Conservation (phyloP, 2,329 filamentous ascomycete species). For the Bipolaris zeicola region DNA sequence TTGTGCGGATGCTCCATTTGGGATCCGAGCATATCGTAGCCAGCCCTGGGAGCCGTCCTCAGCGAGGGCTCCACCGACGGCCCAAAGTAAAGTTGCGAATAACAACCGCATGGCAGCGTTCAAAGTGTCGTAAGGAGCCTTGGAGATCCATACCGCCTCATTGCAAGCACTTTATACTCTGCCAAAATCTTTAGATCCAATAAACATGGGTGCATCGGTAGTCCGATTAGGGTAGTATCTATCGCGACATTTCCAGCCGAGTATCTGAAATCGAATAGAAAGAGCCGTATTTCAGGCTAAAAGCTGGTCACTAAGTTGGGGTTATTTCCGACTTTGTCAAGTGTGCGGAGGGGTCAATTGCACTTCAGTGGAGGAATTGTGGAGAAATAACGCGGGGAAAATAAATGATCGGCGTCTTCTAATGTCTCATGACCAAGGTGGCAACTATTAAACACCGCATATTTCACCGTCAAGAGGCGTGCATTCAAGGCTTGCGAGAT, state of each 20-base stretch:
- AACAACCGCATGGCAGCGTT: slow-evolving; percentile 13
- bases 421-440: neutral
- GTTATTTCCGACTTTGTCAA: slow-evolving; percentile 1
- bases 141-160: neutral
- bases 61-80: slow-evolving; percentile 40
- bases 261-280: neutral
- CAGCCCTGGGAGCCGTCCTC: slow-evolving; percentile 68
- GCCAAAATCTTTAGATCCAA: neutral
- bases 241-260: slow-evolving; percentile 5
- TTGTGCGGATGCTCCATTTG: slow-evolving; percentile 46
- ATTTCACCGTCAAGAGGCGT: neutral
- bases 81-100: slow-evolving; percentile 3
- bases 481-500: neutral
- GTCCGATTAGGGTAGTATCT: slow-evolving; percentile 1
- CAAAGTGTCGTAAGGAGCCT: neutral
- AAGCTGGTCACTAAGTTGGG: neutral
- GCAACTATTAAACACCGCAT: neutral
- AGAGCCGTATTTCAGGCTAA: slow-evolving; percentile 20
- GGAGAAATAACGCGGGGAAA: slow-evolving; percentile 4
- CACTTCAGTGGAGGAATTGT: slow-evolving; percentile 4
- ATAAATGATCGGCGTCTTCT: slow-evolving; percentile 1
- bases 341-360: slow-evolving; percentile 9
- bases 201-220: slow-evolving; percentile 6
- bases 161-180: slow-evolving; percentile 8
- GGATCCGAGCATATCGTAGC: slow-evolving; percentile 66